Evolutionary conservation across 176 grass and related monocot genomes (phyloP).

Genomic region (Triticum dicoccoides): DNA sequence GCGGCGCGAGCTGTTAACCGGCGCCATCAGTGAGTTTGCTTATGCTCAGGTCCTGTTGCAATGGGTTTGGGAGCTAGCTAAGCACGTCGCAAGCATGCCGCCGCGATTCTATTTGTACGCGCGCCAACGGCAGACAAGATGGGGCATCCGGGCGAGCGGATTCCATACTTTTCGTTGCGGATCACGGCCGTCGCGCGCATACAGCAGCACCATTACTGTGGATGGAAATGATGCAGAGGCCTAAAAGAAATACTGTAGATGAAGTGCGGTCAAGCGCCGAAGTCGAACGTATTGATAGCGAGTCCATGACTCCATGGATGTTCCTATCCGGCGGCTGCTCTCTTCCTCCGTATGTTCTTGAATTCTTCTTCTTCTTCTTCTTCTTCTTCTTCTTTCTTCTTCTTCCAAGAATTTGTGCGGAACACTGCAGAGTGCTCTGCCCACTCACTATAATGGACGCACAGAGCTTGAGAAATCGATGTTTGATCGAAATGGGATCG

Average conservation of each 20-base stretch:
- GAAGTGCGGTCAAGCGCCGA: neutral
- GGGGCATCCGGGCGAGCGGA: neutral
- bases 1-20: neutral
- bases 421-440: neutral
- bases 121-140: neutral
- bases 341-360: neutral
- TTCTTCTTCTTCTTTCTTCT: neutral
- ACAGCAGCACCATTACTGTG: neutral
- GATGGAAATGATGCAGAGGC: too few relatives aligned
- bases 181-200: neutral
- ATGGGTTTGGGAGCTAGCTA: neutral
- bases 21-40: slow-evolving; percentile 7
- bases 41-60: neutral
- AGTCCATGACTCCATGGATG: neutral
- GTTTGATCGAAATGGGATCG: neutral
- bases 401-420: too few relatives aligned
- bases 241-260: neutral
- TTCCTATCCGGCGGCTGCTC: neutral
- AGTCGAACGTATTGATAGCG: neutral
- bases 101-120: neutral
- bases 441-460: neutral
- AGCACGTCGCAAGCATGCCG: neutral
- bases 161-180: neutral
- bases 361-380: neutral
- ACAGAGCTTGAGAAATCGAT: neutral